Conservation (phyloP, 371 early-diverging fungal species). For the Phascolomyces articulosus region DNA sequence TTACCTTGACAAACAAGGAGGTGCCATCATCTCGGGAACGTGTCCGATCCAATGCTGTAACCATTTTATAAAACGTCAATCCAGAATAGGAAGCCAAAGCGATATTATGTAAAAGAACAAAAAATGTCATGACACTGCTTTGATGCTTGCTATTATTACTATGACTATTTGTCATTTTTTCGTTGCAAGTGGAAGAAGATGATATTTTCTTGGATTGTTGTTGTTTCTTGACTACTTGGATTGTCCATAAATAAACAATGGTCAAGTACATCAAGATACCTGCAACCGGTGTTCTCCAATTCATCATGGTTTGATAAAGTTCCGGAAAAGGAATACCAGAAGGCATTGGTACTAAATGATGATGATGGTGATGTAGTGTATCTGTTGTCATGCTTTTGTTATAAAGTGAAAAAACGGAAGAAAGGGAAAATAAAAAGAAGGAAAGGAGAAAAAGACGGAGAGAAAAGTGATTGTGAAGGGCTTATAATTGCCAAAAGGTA, state of each 20-base stretch:
- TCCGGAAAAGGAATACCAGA: constrained; percentile 61
- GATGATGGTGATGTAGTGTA: too few species aligned
- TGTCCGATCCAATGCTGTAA: constrained; percentile 51
- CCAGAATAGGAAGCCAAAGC: constrained; percentile 68
- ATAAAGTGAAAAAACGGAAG: constrained; percentile 10
- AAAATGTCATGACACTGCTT: constrained; percentile 58
- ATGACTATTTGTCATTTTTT: too few species aligned
- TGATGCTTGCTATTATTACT: too few species aligned
- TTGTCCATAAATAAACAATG: constrained; percentile 48
- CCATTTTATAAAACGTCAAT: constrained; percentile 68
- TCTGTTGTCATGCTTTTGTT: constrained; percentile 2
- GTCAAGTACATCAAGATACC: constrained; percentile 61
- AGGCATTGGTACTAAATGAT: constrained; percentile 16
- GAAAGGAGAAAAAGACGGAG: neutral
- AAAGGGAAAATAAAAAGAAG: neutral
- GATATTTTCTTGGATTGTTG: constrained; percentile 25
- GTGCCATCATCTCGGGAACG: neutral
- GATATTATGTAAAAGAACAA: constrained; percentile 63
- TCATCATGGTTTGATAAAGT: constrained; percentile 64
- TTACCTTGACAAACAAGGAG: constrained; percentile 2
- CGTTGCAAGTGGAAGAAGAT: constrained; percentile 16
- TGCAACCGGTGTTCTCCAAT: constrained; percentile 71
- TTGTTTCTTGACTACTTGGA: neutral
- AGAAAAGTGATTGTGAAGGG: too few species aligned
- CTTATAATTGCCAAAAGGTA: too few species aligned